Evolutionary conservation across 2,329 filamentous ascomycete species (phyloP).

Genomic region (Penicillium capsulatum): DNA sequence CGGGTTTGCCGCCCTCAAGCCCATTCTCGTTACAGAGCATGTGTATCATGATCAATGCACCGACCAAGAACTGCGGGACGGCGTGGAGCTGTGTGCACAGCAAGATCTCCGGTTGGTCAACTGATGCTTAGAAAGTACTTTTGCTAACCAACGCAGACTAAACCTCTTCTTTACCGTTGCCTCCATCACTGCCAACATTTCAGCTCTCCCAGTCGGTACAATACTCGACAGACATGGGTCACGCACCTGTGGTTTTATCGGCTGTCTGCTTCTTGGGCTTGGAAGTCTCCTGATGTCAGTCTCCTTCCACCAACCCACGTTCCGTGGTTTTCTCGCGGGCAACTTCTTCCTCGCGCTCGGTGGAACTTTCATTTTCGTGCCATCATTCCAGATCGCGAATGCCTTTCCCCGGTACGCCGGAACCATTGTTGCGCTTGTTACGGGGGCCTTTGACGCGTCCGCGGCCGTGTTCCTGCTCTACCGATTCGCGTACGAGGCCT

Average conservation of each 20-base stretch:
- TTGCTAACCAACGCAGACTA: slow-evolving; percentile 45
- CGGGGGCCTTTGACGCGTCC: slow-evolving; percentile 77
- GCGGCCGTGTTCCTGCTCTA: slow-evolving; percentile 74
- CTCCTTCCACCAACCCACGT: slow-evolving; percentile 54
- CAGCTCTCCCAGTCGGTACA: slow-evolving; percentile 76
- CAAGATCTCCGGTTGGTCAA: slow-evolving; percentile 51
- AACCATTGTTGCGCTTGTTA: slow-evolving; percentile 70
- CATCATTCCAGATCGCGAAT: slow-evolving; percentile 77
- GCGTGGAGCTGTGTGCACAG: slow-evolving; percentile 52
- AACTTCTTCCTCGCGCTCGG: slow-evolving; percentile 73
- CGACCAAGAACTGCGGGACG: slow-evolving; percentile 47
- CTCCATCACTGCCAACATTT: slow-evolving; percentile 82
- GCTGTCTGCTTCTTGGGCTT: slow-evolving; percentile 60
- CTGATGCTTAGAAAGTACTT: background rate
- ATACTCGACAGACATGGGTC: slow-evolving; percentile 80
- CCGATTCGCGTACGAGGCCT: slow-evolving; percentile 64
- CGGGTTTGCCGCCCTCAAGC: slow-evolving; percentile 80
- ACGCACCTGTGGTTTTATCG: slow-evolving; percentile 68
- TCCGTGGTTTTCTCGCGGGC: slow-evolving; percentile 70
- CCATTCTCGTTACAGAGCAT: slow-evolving; percentile 68
- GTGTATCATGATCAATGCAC: slow-evolving; percentile 66
- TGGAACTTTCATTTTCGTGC: slow-evolving; percentile 75
- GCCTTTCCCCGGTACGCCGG: slow-evolving; percentile 72
- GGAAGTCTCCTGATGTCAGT: slow-evolving; percentile 71
- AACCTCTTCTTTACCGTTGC: slow-evolving; percentile 93